phyloP scores from a whole-genome alignment of 2,329 filamentous ascomycete species.

The Macrophomina tecta region DNA sequence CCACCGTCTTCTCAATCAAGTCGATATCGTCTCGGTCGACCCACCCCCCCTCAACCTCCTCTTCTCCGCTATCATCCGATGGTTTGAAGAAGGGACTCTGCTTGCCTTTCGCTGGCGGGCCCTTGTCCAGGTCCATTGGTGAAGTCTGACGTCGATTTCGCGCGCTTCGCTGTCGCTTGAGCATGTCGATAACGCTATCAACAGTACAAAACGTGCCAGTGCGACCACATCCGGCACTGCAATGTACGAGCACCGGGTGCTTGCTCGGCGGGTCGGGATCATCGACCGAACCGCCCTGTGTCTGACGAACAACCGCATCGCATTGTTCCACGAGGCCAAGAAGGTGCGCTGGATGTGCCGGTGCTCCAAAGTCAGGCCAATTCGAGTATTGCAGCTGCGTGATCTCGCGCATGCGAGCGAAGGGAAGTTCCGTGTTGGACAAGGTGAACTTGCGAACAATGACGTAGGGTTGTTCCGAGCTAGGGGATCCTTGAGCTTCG shows the following conservation, averaged over 20 bases:
- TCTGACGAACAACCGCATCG: conserved; percentile 69
- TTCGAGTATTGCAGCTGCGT: conserved; percentile 92
- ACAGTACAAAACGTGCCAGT: conserved; percentile 97
- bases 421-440: conserved; percentile 76
- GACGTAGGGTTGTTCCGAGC: conserved; percentile 72
- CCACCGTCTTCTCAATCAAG: conserved; percentile 83
- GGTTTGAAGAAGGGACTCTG: conserved; percentile 30
- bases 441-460: conserved; percentile 87
- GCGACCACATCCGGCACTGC: conserved; percentile 92
- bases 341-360: conserved; percentile 85
- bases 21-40: conserved; percentile 74
- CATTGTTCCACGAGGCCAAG: conserved; percentile 88
- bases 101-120: conserved; percentile 1
- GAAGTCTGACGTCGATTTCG: conserved; percentile 41
- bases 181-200: conserved; percentile 93
- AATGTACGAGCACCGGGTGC: conserved; percentile 88
- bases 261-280: conserved; percentile 60
- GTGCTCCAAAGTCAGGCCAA: conserved; percentile 98
- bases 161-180: conserved; percentile 76
- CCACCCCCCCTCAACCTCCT: conserved; percentile 65
- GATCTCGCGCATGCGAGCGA: conserved; percentile 86
- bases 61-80: neutral
- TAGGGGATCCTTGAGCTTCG: conserved; percentile 32
- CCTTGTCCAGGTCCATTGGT: conserved; percentile 53
- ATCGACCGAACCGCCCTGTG: conserved; percentile 55